A percentile compares a stretch with the other conserved stretches of the same genome.
Evolutionary conservation across 169 alveolate species (phyloP).

Genomic region (Eimeria praecox): DNA sequence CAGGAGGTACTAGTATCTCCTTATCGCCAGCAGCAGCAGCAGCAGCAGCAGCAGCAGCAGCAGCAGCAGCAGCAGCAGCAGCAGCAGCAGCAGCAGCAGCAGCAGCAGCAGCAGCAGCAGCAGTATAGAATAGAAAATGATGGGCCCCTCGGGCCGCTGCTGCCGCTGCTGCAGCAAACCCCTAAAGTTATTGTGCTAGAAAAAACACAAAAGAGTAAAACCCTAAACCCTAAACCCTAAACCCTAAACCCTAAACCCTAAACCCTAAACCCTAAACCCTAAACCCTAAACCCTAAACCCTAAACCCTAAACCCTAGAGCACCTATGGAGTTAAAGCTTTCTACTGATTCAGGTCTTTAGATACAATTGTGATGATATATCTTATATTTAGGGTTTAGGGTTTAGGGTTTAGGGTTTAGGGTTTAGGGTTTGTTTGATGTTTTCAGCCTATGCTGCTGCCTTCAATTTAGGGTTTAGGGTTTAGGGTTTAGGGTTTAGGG

Average conservation of each 20-base stretch:
- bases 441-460: conserved; percentile 45
- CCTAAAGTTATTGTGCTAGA: conserved; percentile 1
- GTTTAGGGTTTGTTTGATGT: not conserved
- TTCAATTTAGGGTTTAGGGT: conserved; percentile 2
- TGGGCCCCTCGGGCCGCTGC: conserved; percentile 24
- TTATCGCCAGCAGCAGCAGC: conserved; percentile 14
- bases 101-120: conserved; percentile 33
- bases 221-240: conserved; percentile 18
- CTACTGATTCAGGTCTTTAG: not conserved
- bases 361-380: too few relatives aligned
- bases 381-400: conserved; percentile 42
- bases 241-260: conserved; percentile 19
- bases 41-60: conserved; percentile 4
- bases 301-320: conserved; percentile 4
- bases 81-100: not conserved
- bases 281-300: conserved; percentile 12
- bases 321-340: not conserved
- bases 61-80: conserved; percentile 40
- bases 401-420: conserved; percentile 19
- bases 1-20: conserved; percentile 34
- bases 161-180: conserved; percentile 43
- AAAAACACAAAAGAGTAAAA: not conserved
- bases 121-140: not conserved
- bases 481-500: conserved; percentile 20
- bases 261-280: conserved; percentile 20